Base-by-base conservation (phyloP, 805 yeast genomes). In the Saturnispora zaruensis region DNA sequence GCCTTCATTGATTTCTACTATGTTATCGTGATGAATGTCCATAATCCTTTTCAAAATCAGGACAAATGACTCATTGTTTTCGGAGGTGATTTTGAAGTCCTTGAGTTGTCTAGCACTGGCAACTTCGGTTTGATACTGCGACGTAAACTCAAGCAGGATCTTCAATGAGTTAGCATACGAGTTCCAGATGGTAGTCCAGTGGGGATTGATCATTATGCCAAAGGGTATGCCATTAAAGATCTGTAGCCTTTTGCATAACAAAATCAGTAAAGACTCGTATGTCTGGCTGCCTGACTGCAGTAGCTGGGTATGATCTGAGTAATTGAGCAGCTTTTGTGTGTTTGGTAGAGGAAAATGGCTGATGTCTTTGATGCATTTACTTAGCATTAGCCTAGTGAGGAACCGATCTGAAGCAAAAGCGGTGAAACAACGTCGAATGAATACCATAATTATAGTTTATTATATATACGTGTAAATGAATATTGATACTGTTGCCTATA, bases 121-220 rank as follows among this genome's bases (percentile, higher is more conserved):
- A 13, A 36, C 21, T 9, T 36, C 40, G 11, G 23, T 36, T 18
- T 38, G n/a, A 11, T 11, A 38, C n/a, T 38, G 30, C n/a, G 38
- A 73, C 62, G 48, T 69, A 44, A 73, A 68, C 2, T 69, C 60
- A 23, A 76, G 58, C 46, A 82, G 58, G 5, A 76, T 69, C 46
- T 76, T 69, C 69, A 88, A 75, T 2, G 96, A 82, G 51, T 79
- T 73, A 54, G 87, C 69, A 67, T 91, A 91, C 44, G 82, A 67
- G 57, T 78, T 74, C 69, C 88, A 87, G 21, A 86, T 82, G 57
- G 78, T 79, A 9, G 91, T 84, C 46, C 91, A 82, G 59, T 87
- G 80, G 5, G 97, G 97, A 62, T 91, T 91, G 53, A 91, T 66
- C 50, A 89, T 83, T 44, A 84, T 88, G 57, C 90, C 75, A 63